These are phyloP conservation scores for Vigna unguiculata DNA, from an alignment of 306 rosid species.

Conservation along the genomic window DNA sequence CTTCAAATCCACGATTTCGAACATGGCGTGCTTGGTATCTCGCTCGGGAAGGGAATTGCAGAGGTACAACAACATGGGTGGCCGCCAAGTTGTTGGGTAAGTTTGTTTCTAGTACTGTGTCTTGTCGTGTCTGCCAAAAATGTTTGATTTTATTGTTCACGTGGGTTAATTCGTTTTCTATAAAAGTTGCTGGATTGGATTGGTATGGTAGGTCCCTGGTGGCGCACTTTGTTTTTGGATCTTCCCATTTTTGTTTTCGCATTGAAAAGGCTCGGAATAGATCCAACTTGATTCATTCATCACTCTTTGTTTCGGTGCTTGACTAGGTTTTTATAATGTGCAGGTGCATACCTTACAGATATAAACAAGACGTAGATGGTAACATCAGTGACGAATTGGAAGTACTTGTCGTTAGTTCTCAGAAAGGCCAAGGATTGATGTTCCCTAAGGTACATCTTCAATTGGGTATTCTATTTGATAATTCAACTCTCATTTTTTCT, in stretches of 20 bases:
- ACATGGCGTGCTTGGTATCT: conserved; percentile 78
- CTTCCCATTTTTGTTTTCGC: neutral
- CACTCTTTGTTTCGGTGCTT: neutral
- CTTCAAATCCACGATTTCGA: neutral
- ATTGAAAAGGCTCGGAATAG: neutral
- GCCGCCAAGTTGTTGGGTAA: conserved; percentile 98
- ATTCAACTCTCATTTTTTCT: too few species aligned
- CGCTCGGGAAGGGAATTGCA: conserved; percentile 92
- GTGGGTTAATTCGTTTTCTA: conserved; percentile 8
- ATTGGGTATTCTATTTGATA: too few species aligned
- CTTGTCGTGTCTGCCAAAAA: neutral
- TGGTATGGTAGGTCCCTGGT: conserved; percentile 36
- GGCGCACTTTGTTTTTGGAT: neutral
- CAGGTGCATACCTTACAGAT: conserved; percentile 97
- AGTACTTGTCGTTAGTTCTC: conserved; percentile 88
- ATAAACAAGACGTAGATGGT: conserved; percentile 58
- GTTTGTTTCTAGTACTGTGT: neutral
- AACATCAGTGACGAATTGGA: conserved; percentile 61
- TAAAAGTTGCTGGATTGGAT: neutral
- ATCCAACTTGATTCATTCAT: neutral
- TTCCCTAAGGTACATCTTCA: conserved; percentile 99
- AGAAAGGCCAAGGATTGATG: conserved; percentile 78
- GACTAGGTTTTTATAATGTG: neutral
- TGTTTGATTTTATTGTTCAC: conserved; percentile 24
- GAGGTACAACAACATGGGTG: conserved; percentile 83